phyloP scores from a whole-genome alignment of 129 eudicot species.

The Solidago caesia region DNA sequence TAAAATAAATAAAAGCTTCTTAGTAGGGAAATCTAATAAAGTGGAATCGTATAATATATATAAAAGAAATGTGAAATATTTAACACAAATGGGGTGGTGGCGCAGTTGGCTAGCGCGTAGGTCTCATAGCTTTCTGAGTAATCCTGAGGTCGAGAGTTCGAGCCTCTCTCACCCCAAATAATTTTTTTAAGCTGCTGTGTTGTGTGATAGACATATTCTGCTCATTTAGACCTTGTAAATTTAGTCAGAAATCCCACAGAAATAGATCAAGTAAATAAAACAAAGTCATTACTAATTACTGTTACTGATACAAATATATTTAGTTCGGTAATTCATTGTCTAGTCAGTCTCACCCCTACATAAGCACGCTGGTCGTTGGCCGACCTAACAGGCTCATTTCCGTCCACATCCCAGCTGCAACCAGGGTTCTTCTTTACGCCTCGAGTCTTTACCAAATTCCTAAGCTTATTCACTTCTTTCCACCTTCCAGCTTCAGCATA shows the following conservation, averaged over 20 bases:
- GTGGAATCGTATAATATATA: neutral
- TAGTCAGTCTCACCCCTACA: no score
- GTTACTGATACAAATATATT: no score
- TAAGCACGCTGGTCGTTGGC: neutral
- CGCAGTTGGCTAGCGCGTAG: slow-evolving; percentile 99
- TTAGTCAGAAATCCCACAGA: neutral
- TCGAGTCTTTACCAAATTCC: slow-evolving; percentile 38
- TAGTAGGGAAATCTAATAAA: no score
- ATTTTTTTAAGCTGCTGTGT: neutral
- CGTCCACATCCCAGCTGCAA: slow-evolving; percentile 59
- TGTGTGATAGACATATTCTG: neutral
- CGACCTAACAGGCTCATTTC: slow-evolving; percentile 36
- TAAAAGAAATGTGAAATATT: neutral
- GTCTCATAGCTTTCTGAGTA: slow-evolving; percentile 91
- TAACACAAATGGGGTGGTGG: slow-evolving; percentile 67
- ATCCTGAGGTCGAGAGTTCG: slow-evolving; percentile 99
- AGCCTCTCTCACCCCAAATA: slow-evolving; percentile 99
- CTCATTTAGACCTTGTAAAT: neutral
- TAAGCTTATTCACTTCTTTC: slow-evolving; percentile 54
- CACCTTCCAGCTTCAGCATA: slow-evolving; percentile 89
- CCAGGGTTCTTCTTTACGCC: slow-evolving; percentile 61
- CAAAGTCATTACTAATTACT: no score
- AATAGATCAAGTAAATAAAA: no score
- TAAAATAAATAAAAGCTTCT: no score
- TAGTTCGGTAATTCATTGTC: no score